Percentiles rank a stretch among this genome's conserved stretches.
Conservation (phyloP, 768 basidiomycete genomes). For the Suillus luteus region DNA sequence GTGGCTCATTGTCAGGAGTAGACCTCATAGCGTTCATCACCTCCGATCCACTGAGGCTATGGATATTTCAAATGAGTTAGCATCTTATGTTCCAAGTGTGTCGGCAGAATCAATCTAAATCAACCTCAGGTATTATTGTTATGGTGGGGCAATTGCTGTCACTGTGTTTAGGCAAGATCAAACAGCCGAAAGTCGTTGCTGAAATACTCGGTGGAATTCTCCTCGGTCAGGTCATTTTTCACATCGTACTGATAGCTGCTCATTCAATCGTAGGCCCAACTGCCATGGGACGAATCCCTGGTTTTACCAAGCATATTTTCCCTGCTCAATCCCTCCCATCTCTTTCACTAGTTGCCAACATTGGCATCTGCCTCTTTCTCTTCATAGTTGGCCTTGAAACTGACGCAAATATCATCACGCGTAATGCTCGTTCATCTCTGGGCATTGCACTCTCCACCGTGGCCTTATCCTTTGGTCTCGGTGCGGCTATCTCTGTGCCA, state of each 20-base stretch:
- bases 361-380: slow-evolving; percentile 85
- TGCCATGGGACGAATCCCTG: slow-evolving; percentile 80
- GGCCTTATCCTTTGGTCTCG: slow-evolving; percentile 83
- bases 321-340: slow-evolving; percentile 68
- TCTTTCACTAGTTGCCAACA: slow-evolving; percentile 84
- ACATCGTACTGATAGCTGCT: slow-evolving; percentile 40
- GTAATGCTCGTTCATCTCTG: slow-evolving; percentile 66
- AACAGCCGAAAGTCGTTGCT: slow-evolving; percentile 85
- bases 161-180: slow-evolving; percentile 67
- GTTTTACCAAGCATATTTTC: slow-evolving; percentile 87
- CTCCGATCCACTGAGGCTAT: slow-evolving; percentile 70
- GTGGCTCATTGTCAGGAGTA: slow-evolving; percentile 72
- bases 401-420: slow-evolving; percentile 75
- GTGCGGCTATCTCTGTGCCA: slow-evolving; percentile 71
- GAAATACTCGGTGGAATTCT: slow-evolving; percentile 89
- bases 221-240: slow-evolving; percentile 48
- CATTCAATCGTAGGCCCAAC: slow-evolving; percentile 39
- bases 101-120: not conserved
- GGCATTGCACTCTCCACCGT: slow-evolving; percentile 82
- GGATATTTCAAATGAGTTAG: slow-evolving; percentile 79
- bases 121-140: slow-evolving; percentile 72
- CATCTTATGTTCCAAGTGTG: slow-evolving; percentile 10
- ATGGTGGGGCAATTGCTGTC: slow-evolving; percentile 73
- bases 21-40: slow-evolving; percentile 70
- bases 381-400: slow-evolving; percentile 97